Evolutionary conservation across 1,284 basidiomycete genomes (phyloP), one percentile per base, ranked within the genome.

Genomic region (Xerocomus minutiporus): DNA sequence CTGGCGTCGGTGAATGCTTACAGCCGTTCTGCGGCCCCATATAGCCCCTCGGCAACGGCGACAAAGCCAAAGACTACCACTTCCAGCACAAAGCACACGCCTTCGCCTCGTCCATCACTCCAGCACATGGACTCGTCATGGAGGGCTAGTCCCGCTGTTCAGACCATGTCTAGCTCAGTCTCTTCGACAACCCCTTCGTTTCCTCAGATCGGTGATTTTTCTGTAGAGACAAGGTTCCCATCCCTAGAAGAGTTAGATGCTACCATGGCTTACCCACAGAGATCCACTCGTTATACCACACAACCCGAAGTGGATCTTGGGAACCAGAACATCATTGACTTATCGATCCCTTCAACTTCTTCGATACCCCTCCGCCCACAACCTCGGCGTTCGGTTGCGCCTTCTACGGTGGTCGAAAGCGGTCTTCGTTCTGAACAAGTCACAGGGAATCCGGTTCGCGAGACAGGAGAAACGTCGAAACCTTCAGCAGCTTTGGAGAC

Each of bases 191-290:
- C 25, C 6, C 38, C 60, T 11, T 46, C 54, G 46, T 60, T 42
- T 53, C 52, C 46, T 53, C 71, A 65, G 26, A 55, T 55, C 45
- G 75, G 77, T 20, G 72, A 77, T 38, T 63, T 80, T 8, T 71
- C 80, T 32, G 78, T 75, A 4, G 87, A 90, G 66, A 76, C 80
- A 43, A 76, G 86, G 46, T 91, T 88, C 67, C 88, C 88, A 2
- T 85, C 88, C 1, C 69, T 91, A 28, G 88, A 90, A 64, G 86
- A 89, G 59, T 72, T 91, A 11, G 86, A 91, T 68, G 80, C 82
- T 9, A 75, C 75, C n/a, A 83, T 86, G 55, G 51, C 59, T 56
- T 43, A 52, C 61, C 38, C 68, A 53, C 63, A 57, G 31, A 61
- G 54, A 46, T 23, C 57, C 48, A 43, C 58, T 55, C 57, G 54